phyloP scores from a whole-genome alignment of 345 rosid genomes.

The Rubroshorea leprosula region DNA sequence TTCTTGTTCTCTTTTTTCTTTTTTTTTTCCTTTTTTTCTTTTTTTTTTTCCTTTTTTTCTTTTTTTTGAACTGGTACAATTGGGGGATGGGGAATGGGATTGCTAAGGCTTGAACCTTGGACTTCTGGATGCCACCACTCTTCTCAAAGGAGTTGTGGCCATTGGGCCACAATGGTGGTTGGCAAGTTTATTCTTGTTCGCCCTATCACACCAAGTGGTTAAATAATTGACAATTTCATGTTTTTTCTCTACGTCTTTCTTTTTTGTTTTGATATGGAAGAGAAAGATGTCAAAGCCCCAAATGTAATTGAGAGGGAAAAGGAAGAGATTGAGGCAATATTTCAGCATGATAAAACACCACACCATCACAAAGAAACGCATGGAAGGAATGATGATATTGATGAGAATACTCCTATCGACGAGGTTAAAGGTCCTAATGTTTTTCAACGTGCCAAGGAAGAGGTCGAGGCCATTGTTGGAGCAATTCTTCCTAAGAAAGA shows the following conservation, averaged over 20 bases:
- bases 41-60: too few species aligned
- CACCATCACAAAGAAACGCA: constrained; percentile 40
- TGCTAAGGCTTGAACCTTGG: too few species aligned
- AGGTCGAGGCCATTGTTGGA: constrained; percentile 41
- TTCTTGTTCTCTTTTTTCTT: too few species aligned
- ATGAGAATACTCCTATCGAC: constrained; percentile 30
- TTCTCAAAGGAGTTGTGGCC: too few species aligned
- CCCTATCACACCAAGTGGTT: too few species aligned
- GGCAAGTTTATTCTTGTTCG: too few species aligned
- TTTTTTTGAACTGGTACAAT: too few species aligned
- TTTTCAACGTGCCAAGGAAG: constrained; percentile 48
- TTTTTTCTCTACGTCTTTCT: not conserved
- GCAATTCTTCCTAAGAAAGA: constrained; percentile 39
- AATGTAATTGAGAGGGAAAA: constrained; percentile 38
- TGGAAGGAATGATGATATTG: constrained; percentile 39
- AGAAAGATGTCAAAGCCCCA: constrained; percentile 32
- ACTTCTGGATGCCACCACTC: too few species aligned
- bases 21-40: too few species aligned
- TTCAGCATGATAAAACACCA: constrained; percentile 27
- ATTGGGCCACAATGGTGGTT: too few species aligned
- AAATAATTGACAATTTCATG: constrained; percentile 6
- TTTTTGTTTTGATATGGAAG: constrained; percentile 3
- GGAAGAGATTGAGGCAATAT: constrained; percentile 39
- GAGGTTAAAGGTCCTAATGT: constrained; percentile 37
- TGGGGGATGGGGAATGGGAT: too few species aligned